phyloP scores from a whole-genome alignment of 495 filamentous ascomycete species.

The Trichocladium antarcticum region DNA sequence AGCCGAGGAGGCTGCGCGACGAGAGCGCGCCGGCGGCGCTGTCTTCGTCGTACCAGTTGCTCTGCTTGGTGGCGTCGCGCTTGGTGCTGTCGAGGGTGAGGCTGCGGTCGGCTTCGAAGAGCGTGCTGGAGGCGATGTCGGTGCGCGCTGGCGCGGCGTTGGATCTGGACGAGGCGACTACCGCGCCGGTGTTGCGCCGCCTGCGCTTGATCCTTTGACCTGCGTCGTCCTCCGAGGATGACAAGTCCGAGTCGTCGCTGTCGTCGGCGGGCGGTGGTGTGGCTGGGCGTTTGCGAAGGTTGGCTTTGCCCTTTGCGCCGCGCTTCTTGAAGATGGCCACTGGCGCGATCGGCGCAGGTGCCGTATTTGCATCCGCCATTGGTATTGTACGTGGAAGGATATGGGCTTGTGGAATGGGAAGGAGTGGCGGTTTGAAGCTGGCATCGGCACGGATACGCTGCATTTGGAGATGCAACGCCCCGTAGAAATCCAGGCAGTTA shows the following conservation, averaged over 20 bases:
- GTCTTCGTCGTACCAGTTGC: constrained; percentile 81
- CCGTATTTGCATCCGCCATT: constrained; percentile 19
- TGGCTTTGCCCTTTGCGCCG: constrained; percentile 60
- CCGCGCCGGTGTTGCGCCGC: constrained; percentile 54
- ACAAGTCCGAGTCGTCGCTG: constrained; percentile 47
- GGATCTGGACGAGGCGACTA: constrained; percentile 44
- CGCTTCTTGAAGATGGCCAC: constrained; percentile 82
- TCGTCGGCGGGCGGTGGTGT: constrained; percentile 62
- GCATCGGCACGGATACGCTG: neutral
- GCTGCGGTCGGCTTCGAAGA: constrained; percentile 49
- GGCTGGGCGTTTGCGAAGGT: constrained; percentile 69
- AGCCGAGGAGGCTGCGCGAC: constrained; percentile 53
- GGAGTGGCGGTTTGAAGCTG: neutral
- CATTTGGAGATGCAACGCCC: no score
- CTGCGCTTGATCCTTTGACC: constrained; percentile 66
- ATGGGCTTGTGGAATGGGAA: neutral
- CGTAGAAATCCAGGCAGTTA: no score
- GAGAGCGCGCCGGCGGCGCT: constrained; percentile 30
- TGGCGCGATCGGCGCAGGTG: constrained; percentile 29
- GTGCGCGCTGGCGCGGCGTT: constrained; percentile 34
- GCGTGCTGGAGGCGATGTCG: constrained; percentile 33
- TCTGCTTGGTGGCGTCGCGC: constrained; percentile 76
- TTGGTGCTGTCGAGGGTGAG: constrained; percentile 57
- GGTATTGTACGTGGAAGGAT: neutral
- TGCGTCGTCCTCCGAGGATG: constrained; percentile 65